A percentile compares a stretch with the other conserved stretches of the same genome.
Evolutionary conservation across 192 early-diverging fungal genomes (phyloP).

Genomic region (Coemansia sp.): DNA sequence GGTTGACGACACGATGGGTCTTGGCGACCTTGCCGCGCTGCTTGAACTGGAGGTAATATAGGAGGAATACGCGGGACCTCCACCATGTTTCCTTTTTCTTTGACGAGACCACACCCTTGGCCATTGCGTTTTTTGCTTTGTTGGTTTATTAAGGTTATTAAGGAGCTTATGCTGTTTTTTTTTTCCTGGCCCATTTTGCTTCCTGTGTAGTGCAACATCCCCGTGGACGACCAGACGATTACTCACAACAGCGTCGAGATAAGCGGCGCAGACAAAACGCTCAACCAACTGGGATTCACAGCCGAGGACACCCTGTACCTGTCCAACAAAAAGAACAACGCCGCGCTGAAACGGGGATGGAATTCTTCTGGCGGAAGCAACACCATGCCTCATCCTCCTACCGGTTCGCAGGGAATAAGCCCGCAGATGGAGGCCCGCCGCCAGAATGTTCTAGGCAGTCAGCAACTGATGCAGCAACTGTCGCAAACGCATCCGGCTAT

Average conservation of each 20-base stretch:
- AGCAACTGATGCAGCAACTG: slow-evolving; percentile 31
- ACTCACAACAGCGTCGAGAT: slow-evolving; percentile 67
- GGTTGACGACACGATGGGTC: slow-evolving; percentile 70
- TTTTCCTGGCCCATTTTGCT: not conserved
- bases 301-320: slow-evolving; percentile 78
- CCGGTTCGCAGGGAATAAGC: not conserved
- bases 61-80: not conserved
- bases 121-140: not conserved
- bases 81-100: not conserved
- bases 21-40: slow-evolving; percentile 77
- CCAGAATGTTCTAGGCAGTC: slow-evolving; percentile 37
- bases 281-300: slow-evolving; percentile 64
- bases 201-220: slow-evolving; percentile 61
- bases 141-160: no score
- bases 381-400: not conserved
- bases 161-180: not conserved
- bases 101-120: not conserved
- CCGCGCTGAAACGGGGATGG: not conserved
- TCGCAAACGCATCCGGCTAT: slow-evolving; percentile 27
- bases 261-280: slow-evolving; percentile 59
- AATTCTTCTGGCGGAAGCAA: not conserved
- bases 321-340: slow-evolving; percentile 14
- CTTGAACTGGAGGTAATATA: slow-evolving; percentile 75
- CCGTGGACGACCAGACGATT: slow-evolving; percentile 63
- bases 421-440: slow-evolving; percentile 31